phyloP scores from a whole-genome alignment of 371 early-diverging fungal genomes.

The Mucor racemosus region DNA sequence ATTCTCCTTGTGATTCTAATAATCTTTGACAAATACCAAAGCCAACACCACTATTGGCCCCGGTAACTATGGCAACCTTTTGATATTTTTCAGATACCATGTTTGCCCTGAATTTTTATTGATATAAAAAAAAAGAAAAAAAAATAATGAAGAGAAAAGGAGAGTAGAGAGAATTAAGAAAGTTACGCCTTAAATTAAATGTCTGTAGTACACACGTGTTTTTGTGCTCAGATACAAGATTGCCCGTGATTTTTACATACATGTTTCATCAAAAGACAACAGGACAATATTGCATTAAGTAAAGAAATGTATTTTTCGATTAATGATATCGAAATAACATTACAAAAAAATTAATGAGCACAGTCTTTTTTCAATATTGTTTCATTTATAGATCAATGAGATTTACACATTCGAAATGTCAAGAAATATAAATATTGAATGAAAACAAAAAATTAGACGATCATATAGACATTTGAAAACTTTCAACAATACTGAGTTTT shows the following conservation, averaged over 20 bases:
- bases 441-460: no score
- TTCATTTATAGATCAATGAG: no score
- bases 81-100: slow-evolving; percentile 17
- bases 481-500: no score
- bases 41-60: slow-evolving; percentile 79
- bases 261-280: no score
- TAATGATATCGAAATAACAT: no score
- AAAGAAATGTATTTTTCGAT: no score
- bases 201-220: neutral
- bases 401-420: no score
- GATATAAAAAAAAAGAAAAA: neutral
- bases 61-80: slow-evolving; percentile 64
- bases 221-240: slow-evolving; percentile 6
- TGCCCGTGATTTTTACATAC: slow-evolving; percentile 2
- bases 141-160: neutral
- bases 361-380: no score
- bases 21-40: slow-evolving; percentile 73
- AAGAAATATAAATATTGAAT: no score
- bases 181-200: neutral
- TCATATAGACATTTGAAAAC: no score
- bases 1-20: slow-evolving; percentile 36
- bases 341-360: no score
- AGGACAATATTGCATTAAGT: no score
- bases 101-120: neutral
- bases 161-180: neutral